A percentile compares a stretch with the other conserved stretches of the same genome.
Conservation (phyloP, 1,284 basidiomycete species). For the Pseudozyma tsukubaensis region DNA sequence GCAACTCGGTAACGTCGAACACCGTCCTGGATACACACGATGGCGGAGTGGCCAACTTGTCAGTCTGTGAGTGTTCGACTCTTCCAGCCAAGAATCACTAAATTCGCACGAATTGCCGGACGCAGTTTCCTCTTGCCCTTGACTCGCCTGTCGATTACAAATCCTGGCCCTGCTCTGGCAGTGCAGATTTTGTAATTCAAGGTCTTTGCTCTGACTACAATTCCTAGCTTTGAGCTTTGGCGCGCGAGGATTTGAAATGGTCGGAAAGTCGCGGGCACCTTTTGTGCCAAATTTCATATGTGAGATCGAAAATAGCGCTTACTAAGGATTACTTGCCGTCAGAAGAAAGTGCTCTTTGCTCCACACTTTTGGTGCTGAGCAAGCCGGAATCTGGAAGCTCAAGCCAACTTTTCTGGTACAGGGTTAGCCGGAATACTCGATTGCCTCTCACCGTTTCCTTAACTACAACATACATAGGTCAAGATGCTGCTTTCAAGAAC, state of each 20-base stretch:
- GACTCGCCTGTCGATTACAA: slow-evolving; percentile 31
- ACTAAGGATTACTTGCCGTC: not conserved
- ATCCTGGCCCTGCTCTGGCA: slow-evolving; percentile 14
- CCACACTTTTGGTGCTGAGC: too few relatives aligned
- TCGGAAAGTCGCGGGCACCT: slow-evolving; percentile 12
- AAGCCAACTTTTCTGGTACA: not conserved
- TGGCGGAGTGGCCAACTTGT: not conserved
- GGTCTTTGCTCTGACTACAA: not conserved
- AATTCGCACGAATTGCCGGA: slow-evolving; percentile 36
- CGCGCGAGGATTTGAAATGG: slow-evolving; percentile 20
- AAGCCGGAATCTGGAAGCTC: not conserved
- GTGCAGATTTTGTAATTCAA: not conserved
- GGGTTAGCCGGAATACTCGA: not conserved
- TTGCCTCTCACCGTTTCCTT: not conserved
- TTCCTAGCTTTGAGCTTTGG: too few relatives aligned
- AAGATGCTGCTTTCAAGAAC: slow-evolving; percentile 35
- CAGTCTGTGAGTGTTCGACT: too few relatives aligned
- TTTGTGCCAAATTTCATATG: slow-evolving; percentile 3
- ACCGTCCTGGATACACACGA: too few relatives aligned
- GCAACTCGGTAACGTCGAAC: too few relatives aligned
- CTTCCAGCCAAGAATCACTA: slow-evolving; percentile 7
- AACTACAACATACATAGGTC: not conserved
- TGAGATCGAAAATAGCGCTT: not conserved
- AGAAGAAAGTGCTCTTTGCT: not conserved
- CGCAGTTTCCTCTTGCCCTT: too few relatives aligned